phyloP scores from a whole-genome alignment of 768 basidiomycete genomes.

The Leccinum sublutescens region DNA sequence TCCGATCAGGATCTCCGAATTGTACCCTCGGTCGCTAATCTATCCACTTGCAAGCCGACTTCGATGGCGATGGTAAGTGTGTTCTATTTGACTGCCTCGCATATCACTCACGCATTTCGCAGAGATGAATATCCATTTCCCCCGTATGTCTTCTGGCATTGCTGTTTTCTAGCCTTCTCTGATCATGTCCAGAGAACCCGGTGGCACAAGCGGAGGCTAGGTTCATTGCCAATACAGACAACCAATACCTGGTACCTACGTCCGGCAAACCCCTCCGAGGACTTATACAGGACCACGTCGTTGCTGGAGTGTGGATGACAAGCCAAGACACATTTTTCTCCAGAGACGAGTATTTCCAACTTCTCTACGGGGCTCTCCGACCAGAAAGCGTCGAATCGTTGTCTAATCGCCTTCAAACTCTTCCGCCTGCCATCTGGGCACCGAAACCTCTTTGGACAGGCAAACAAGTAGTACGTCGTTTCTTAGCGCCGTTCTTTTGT shows the following conservation, averaged over 20 bases:
- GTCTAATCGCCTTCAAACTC: conserved; percentile 62
- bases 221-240: conserved; percentile 95
- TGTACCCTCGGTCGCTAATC: conserved; percentile 6
- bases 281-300: conserved; percentile 97
- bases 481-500: background rate
- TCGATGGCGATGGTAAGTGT: conserved; percentile 81
- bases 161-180: background rate
- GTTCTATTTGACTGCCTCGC: background rate
- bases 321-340: conserved; percentile 93
- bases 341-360: conserved; percentile 93
- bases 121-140: conserved; percentile 99
- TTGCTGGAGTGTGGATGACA: conserved; percentile 99
- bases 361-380: conserved; percentile 90
- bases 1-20: conserved; percentile 6
- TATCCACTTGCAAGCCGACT: conserved; percentile 58
- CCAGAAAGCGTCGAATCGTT: conserved; percentile 75
- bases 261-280: conserved; percentile 97
- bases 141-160: conserved; percentile 57
- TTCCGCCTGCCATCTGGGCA: conserved; percentile 92
- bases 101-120: conserved; percentile 7
- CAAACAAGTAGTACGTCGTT: conserved; percentile 80
- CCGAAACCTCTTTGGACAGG: conserved; percentile 94
- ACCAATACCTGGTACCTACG: conserved; percentile 98
- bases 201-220: conserved; percentile 92
- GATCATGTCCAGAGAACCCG: conserved; percentile 69